Evolutionary conservation across 192 early-diverging fungal genomes (phyloP).

Genomic region (Paraglomus occultum): DNA sequence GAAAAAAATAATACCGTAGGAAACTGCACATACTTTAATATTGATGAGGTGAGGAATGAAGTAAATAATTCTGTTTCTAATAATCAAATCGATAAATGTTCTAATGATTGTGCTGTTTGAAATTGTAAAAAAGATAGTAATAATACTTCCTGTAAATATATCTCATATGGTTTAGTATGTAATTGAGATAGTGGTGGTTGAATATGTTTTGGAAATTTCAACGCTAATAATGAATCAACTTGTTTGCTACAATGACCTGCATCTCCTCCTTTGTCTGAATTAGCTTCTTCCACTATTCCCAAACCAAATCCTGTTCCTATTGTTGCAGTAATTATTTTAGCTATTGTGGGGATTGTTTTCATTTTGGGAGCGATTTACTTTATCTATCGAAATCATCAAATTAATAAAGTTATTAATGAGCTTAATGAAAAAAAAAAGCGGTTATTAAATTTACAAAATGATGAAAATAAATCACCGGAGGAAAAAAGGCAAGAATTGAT

Average conservation of each 20-base stretch:
- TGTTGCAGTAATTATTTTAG: no score
- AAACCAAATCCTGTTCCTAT: no score
- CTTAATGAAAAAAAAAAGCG: no score
- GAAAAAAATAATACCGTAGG: constrained; percentile 1
- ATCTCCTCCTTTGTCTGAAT: not conserved
- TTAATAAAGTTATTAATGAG: no score
- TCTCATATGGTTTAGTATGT: not conserved
- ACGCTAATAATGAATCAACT: no score
- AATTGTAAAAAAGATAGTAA: constrained; percentile 1
- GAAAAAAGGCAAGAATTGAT: no score
- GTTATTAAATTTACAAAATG: no score
- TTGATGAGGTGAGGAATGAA: not conserved
- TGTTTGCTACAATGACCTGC: constrained; percentile 10
- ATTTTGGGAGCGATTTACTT: no score
- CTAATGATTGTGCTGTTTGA: no score
- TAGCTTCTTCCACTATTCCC: constrained; percentile 2
- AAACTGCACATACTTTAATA: not conserved
- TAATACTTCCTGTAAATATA: constrained; percentile 7
- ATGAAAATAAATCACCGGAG: no score
- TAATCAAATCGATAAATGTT: not conserved
- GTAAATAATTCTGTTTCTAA: not conserved
- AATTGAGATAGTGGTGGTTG: constrained; percentile 1
- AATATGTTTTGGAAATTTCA: not conserved
- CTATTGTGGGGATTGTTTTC: no score
- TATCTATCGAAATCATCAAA: no score